Conservation (phyloP, 1,284 basidiomycete species). For the Cutaneotrichosporon cavernicola region DNA sequence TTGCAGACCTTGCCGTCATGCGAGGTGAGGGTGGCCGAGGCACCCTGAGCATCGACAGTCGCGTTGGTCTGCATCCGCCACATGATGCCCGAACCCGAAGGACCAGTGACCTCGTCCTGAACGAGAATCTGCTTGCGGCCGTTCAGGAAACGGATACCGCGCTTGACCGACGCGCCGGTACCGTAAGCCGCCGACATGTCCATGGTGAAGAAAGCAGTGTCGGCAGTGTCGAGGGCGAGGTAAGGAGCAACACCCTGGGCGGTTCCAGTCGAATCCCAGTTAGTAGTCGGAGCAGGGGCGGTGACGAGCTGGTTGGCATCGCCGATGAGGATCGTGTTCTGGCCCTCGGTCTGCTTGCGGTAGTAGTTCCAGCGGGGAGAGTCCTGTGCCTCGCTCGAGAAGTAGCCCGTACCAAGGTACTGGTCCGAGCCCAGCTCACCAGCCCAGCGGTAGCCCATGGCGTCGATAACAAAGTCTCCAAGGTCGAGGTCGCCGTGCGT, state of each 20-base stretch:
- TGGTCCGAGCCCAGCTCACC: constrained; percentile 90
- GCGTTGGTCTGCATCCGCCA: constrained; percentile 94
- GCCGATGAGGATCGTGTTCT: constrained; percentile 87
- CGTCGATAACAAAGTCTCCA: constrained; percentile 94
- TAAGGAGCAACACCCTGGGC: constrained; percentile 71
- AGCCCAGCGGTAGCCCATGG: constrained; percentile 89
- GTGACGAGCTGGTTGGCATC: constrained; percentile 74
- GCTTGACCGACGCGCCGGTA: constrained; percentile 59
- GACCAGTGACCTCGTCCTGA: constrained; percentile 75
- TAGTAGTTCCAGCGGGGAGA: constrained; percentile 84
- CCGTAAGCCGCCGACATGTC: constrained; percentile 79
- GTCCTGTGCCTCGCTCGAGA: constrained; percentile 65
- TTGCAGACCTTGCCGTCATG: constrained; percentile 62
- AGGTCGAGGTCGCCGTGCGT: constrained; percentile 91
- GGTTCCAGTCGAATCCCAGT: constrained; percentile 63
- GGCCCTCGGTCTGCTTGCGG: constrained; percentile 93
- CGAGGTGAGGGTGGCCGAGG: constrained; percentile 57
- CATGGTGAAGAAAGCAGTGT: constrained; percentile 78
- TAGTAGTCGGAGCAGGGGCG: constrained; percentile 61
- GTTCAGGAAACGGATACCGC: constrained; percentile 86
- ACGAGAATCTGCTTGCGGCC: constrained; percentile 83
- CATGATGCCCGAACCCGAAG: constrained; percentile 59
- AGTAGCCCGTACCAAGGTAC: constrained; percentile 72
- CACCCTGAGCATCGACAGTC: constrained; percentile 49
- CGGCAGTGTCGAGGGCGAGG: constrained; percentile 61